Conservation (phyloP, 768 basidiomycete genomes). For the Psilocybe azurescens region DNA sequence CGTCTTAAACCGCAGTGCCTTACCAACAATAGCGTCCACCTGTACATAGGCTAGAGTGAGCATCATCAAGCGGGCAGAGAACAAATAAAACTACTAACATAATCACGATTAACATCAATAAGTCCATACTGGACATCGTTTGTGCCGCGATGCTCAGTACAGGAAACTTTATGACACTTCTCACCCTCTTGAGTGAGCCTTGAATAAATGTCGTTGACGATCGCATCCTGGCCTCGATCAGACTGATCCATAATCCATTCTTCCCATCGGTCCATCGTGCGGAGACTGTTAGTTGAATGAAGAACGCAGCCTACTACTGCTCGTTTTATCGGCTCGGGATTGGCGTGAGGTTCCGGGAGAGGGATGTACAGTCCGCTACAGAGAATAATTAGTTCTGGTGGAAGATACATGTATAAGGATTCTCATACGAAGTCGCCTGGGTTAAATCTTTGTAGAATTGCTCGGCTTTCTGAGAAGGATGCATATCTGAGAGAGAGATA, state of each 20-base stretch:
- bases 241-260: constrained; percentile 3
- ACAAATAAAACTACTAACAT: background rate
- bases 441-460: constrained; percentile 2
- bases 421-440: constrained; percentile 2
- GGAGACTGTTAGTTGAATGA: constrained; percentile 1
- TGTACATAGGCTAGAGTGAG: constrained; percentile 1
- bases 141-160: constrained; percentile 5
- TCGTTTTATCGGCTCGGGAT: background rate
- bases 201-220: constrained; percentile 4
- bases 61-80: background rate
- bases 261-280: background rate
- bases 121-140: constrained; percentile 1
- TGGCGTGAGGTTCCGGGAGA: background rate
- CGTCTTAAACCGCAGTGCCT: constrained; percentile 1
- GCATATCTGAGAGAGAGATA: background rate
- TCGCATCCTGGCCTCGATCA: constrained; percentile 4
- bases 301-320: constrained; percentile 1
- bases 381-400: background rate
- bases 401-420: background rate
- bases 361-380: constrained; percentile 6
- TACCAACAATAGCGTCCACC: constrained; percentile 7
- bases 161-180: constrained; percentile 1
- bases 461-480: constrained; percentile 5
- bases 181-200: constrained; percentile 1
- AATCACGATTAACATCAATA: constrained; percentile 3